Evolutionary conservation across 1,284 basidiomycete species (phyloP).

Genomic region (Cystobasidium sp.): DNA sequence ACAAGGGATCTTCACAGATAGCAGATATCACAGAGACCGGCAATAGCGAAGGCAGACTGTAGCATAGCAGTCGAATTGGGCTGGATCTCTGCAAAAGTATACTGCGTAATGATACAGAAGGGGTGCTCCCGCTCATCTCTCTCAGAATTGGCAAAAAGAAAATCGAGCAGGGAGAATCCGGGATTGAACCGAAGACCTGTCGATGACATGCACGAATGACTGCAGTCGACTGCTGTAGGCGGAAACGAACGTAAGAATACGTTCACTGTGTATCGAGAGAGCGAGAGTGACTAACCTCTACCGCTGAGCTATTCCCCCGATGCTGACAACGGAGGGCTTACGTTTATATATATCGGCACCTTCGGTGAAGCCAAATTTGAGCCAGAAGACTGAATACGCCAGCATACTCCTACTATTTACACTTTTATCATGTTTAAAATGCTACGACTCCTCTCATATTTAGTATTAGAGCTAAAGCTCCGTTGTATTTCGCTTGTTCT

Average conservation of each 20-base stretch:
- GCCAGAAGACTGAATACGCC: no score
- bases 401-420: no score
- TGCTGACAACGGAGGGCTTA: not conserved
- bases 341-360: not conserved
- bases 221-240: constrained; percentile 26
- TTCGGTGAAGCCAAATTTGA: no score
- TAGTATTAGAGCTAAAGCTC: no score
- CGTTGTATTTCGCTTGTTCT: no score
- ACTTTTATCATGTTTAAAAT: no score
- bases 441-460: no score
- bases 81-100: not conserved
- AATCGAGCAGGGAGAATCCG: constrained; percentile 23
- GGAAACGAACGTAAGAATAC: not conserved
- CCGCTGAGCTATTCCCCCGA: constrained; percentile 32
- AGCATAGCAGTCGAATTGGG: not conserved
- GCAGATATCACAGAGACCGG: constrained; percentile 48
- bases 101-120: no score
- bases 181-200: constrained; percentile 34
- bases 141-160: not conserved
- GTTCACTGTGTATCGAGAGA: not conserved
- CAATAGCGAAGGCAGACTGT: constrained; percentile 3
- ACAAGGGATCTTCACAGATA: constrained; percentile 47
- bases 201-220: constrained; percentile 26
- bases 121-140: no score
- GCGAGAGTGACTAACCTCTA: constrained; percentile 7